These are phyloP conservation scores for Quercus dentata DNA, from an alignment of 306 rosid species.

Conservation along the genomic window DNA sequence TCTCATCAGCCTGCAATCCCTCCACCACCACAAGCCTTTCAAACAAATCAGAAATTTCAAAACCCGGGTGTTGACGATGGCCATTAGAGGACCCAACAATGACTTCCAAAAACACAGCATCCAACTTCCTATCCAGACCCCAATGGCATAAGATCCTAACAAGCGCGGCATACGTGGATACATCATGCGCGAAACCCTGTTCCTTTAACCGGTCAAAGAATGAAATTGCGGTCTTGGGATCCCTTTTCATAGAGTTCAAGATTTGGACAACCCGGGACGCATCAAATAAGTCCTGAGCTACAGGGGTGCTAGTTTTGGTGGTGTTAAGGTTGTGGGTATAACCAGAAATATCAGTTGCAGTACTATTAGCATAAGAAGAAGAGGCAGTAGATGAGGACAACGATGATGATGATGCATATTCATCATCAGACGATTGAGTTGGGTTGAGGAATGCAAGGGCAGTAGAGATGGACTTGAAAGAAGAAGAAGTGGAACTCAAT, in stretches of 20 bases:
- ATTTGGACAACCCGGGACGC: slow-evolving; percentile 36
- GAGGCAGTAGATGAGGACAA: neutral
- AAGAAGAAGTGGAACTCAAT: neutral
- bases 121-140: slow-evolving; percentile 48
- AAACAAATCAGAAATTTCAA: slow-evolving; percentile 43
- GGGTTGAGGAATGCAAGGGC: slow-evolving; percentile 26
- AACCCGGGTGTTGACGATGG: neutral
- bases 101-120: slow-evolving; percentile 55
- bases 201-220: slow-evolving; percentile 41
- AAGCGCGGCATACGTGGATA: slow-evolving; percentile 47
- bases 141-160: slow-evolving; percentile 57
- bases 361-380: neutral
- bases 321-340: neutral
- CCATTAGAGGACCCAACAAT: slow-evolving; percentile 26
- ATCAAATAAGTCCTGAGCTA: neutral
- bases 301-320: neutral
- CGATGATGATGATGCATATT: neutral
- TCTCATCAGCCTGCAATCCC: slow-evolving; percentile 25
- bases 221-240: slow-evolving; percentile 54
- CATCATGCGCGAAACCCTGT: slow-evolving; percentile 41
- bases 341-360: neutral
- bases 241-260: slow-evolving; percentile 24
- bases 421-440: neutral
- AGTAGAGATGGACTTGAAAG: slow-evolving; percentile 21
- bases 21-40: slow-evolving; percentile 30